phyloP scores from a whole-genome alignment of 805 yeast genomes.

The Nakazawaea ernobii region DNA sequence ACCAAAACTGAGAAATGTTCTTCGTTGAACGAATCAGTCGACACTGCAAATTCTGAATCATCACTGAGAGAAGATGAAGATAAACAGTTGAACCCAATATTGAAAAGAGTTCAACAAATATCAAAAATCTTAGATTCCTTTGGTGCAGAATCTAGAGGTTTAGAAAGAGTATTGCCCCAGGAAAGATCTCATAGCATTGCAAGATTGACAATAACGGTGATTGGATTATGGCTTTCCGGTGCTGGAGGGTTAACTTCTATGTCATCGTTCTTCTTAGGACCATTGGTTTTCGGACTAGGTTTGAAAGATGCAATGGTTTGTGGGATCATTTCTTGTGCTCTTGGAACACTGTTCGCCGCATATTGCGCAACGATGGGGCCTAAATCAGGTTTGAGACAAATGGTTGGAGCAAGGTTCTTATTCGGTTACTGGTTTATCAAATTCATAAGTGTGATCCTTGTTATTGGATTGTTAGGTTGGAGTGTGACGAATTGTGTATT shows the following conservation, averaged over 20 bases:
- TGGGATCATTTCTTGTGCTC: constrained; percentile 56
- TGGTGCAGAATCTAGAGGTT: constrained; percentile 74
- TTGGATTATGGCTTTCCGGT: constrained; percentile 80
- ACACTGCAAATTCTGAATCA: not conserved
- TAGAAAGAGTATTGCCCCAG: constrained; percentile 65
- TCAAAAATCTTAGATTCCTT: constrained; percentile 40
- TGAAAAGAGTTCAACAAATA: constrained; percentile 13
- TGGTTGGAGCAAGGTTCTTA: constrained; percentile 74
- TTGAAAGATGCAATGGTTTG: constrained; percentile 56
- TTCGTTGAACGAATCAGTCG: no score
- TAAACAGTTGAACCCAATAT: not conserved
- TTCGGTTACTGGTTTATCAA: constrained; percentile 87
- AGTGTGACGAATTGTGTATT: constrained; percentile 85
- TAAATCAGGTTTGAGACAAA: constrained; percentile 81
- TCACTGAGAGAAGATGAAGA: not conserved
- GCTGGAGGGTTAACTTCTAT: constrained; percentile 86
- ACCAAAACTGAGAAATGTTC: no score
- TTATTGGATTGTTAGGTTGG: constrained; percentile 86
- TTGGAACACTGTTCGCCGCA: constrained; percentile 76
- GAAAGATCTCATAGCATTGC: constrained; percentile 29
- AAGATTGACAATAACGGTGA: constrained; percentile 33
- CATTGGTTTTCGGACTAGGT: constrained; percentile 63
- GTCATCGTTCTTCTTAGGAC: constrained; percentile 78
- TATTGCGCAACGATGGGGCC: constrained; percentile 88
- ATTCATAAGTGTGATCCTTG: constrained; percentile 63